phyloP scores from a whole-genome alignment of 805 yeast genomes.

The Metschnikowia reukaufii region DNA sequence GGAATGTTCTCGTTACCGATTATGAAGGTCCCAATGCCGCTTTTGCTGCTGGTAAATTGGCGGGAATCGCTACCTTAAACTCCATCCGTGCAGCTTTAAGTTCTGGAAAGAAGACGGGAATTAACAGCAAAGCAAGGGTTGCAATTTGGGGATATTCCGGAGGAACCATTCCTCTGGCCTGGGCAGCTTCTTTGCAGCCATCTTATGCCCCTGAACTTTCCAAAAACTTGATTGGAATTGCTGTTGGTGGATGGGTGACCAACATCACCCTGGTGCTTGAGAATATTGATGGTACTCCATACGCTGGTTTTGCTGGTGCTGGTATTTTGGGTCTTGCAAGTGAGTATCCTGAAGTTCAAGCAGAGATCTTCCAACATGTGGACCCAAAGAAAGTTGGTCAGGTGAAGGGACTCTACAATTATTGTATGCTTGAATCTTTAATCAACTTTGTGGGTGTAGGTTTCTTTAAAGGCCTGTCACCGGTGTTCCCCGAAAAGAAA shows the following conservation, averaged over 20 bases:
- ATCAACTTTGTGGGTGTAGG: not conserved
- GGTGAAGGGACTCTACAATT: not conserved
- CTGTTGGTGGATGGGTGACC: slow-evolving; percentile 38
- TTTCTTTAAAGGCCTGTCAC: slow-evolving; percentile 10
- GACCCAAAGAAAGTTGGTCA: not conserved
- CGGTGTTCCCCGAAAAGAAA: slow-evolving; percentile 10
- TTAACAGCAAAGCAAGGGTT: not conserved
- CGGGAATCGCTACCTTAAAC: too few relatives aligned
- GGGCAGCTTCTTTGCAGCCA: slow-evolving; percentile 41
- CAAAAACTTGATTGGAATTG: slow-evolving; percentile 29
- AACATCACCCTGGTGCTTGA: slow-evolving; percentile 31
- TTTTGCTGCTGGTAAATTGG: too few relatives aligned
- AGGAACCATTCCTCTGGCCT: slow-evolving; percentile 38
- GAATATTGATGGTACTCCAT: slow-evolving; percentile 25
- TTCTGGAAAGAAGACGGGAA: too few relatives aligned
- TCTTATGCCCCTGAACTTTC: slow-evolving; percentile 36
- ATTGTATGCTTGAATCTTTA: not conserved
- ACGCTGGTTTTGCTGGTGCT: slow-evolving; percentile 31
- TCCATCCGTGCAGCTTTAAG: not conserved
- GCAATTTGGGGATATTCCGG: slow-evolving; percentile 41
- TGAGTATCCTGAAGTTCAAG: slow-evolving; percentile 29
- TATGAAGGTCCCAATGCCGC: too few relatives aligned
- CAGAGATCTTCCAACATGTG: not conserved
- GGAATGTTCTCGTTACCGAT: too few relatives aligned
- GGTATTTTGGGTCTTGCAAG: slow-evolving; percentile 32